Evolutionary conservation across 768 basidiomycete genomes (phyloP).

Genomic region (Suillus brevipes): DNA sequence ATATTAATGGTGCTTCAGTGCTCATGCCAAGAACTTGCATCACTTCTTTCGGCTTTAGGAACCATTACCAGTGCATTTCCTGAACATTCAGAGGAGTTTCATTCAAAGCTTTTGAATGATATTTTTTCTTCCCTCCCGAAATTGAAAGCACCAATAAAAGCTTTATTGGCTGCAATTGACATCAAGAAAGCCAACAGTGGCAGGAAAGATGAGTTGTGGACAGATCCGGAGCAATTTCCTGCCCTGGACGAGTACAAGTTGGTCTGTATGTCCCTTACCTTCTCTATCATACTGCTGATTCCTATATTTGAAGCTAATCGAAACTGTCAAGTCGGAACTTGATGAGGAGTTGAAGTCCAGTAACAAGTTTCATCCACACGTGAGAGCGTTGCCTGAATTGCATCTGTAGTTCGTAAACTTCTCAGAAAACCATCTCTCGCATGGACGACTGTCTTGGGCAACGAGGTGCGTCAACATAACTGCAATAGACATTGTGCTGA

Average conservation of each 20-base stretch:
- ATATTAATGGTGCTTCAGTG: conserved; percentile 47
- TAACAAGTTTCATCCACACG: conserved; percentile 30
- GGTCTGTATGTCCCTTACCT: conserved; percentile 42
- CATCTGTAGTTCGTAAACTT: conserved; percentile 60
- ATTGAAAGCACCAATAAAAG: conserved; percentile 53
- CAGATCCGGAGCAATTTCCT: conserved; percentile 50
- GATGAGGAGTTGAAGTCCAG: conserved; percentile 69
- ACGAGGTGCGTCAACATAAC: conserved; percentile 56
- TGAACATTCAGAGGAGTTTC: conserved; percentile 48
- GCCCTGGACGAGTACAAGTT: conserved; percentile 56
- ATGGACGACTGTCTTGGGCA: conserved; percentile 64
- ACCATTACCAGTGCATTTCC: conserved; percentile 69
- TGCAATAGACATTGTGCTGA: neutral
- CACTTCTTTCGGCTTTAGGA: conserved; percentile 73
- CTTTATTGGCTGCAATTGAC: conserved; percentile 56
- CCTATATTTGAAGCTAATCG: conserved; percentile 53
- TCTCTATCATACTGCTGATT: conserved; percentile 1
- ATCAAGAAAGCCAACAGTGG: conserved; percentile 65
- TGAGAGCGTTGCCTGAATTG: conserved; percentile 6
- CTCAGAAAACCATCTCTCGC: conserved; percentile 72
- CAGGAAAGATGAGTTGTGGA: conserved; percentile 72
- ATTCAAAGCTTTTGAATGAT: conserved; percentile 65
- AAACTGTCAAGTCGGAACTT: conserved; percentile 69
- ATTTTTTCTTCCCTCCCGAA: conserved; percentile 70
- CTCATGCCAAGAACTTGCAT: conserved; percentile 77